Evolutionary conservation across 352 stramenopile species (phyloP).

Genomic region (Phytophthora ramorum): DNA sequence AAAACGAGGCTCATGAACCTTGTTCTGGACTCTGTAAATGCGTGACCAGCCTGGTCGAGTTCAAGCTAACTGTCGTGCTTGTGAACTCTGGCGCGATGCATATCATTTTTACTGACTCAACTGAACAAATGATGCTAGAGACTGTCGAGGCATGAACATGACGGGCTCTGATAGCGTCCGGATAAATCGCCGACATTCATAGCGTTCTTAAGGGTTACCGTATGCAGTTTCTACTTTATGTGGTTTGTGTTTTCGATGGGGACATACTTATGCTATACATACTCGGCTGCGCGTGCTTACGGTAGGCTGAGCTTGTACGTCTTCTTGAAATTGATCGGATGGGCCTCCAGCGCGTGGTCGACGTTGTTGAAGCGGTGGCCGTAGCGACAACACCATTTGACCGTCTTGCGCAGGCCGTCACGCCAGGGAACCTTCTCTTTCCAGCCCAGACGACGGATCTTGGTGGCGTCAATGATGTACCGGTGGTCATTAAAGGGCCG

Average conservation of each 20-base stretch:
- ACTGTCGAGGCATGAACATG: background rate
- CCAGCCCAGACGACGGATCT: slow-evolving; percentile 94
- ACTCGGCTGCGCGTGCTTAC: slow-evolving; percentile 15
- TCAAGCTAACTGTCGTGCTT: slow-evolving; percentile 15
- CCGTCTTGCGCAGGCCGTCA: slow-evolving; percentile 91
- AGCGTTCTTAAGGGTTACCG: background rate
- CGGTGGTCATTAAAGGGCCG: slow-evolving; percentile 98
- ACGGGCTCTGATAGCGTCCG: slow-evolving; percentile 5
- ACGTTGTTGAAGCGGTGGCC: slow-evolving; percentile 87
- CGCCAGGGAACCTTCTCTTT: slow-evolving; percentile 92
- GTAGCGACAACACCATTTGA: slow-evolving; percentile 90
- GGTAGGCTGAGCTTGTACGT: slow-evolving; percentile 53
- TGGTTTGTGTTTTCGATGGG: slow-evolving; percentile 4
- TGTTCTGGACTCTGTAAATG: slow-evolving; percentile 1
- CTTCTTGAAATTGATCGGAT: slow-evolving; percentile 83
- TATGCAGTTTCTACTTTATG: slow-evolving; percentile 3
- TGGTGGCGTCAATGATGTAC: slow-evolving; percentile 96
- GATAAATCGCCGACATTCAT: background rate
- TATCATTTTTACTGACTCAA: slow-evolving; percentile 22
- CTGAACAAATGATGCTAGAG: slow-evolving; percentile 3
- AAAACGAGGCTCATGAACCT: background rate
- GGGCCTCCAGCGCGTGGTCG: slow-evolving; percentile 81
- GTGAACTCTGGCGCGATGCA: slow-evolving; percentile 5
- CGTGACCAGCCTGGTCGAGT: background rate
- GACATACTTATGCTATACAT: slow-evolving; percentile 1